Conservation (phyloP, 176 grass and related monocot genomes). For the Paspalum notatum region DNA sequence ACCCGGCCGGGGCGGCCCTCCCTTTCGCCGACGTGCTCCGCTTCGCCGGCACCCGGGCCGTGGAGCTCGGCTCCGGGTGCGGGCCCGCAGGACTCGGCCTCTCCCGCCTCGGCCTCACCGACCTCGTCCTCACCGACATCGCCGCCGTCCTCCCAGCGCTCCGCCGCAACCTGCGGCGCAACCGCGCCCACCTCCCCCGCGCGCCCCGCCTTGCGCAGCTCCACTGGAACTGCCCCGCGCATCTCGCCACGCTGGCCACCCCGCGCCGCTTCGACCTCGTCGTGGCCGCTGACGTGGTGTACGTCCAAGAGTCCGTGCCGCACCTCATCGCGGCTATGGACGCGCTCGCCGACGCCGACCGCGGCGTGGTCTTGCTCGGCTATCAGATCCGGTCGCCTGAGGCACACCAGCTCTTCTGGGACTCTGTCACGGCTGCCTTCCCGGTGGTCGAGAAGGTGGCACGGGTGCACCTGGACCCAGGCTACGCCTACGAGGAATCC, state of each 20-base stretch:
- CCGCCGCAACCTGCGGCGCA: conserved; percentile 85
- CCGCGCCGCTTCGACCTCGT: conserved; percentile 76
- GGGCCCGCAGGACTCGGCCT: conserved; percentile 87
- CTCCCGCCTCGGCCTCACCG: conserved; percentile 66
- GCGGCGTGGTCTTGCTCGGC: conserved; percentile 72
- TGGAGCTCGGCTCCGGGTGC: conserved; percentile 85
- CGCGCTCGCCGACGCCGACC: conserved; percentile 60
- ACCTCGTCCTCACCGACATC: conserved; percentile 87
- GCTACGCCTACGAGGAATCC: conserved; percentile 78
- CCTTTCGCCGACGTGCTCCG: conserved; percentile 77
- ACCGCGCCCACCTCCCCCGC: conserved; percentile 57
- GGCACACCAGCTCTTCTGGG: conserved; percentile 83
- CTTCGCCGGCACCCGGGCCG: conserved; percentile 68
- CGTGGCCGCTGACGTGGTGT: conserved; percentile 85
- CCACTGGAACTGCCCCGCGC: conserved; percentile 79
- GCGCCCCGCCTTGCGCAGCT: conserved; percentile 73
- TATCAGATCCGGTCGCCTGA: conserved; percentile 88
- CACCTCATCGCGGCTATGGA: conserved; percentile 86
- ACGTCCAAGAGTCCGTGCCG: conserved; percentile 80
- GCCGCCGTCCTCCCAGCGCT: conserved; percentile 84
- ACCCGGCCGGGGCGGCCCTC: conserved; percentile 33
- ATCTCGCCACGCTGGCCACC: conserved; percentile 54
- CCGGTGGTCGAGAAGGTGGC: conserved; percentile 80
- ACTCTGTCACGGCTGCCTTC: conserved; percentile 55
- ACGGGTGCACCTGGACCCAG: conserved; percentile 74